Base-by-base conservation (phyloP, 2,329 filamentous ascomycete genomes). In the Orbilia javanica region DNA sequence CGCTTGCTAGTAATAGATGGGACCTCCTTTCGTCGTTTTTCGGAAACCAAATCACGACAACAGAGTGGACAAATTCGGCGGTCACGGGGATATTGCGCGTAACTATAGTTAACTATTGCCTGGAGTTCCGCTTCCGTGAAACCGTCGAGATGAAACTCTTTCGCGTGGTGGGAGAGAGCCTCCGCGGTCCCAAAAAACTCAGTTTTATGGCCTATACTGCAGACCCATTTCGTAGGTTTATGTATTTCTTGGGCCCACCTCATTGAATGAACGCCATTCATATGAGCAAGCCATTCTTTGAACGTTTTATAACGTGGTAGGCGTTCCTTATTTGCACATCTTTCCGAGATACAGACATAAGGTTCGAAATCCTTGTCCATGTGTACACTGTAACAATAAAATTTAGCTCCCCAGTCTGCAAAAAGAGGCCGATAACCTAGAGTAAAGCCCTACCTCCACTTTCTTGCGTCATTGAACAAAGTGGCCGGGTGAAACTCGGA, bases 301-400 rank as follows among this genome's bases (percentile, higher is more conserved):
- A 62, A 62, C 15, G 3, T 62, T n/a, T 15, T 1, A 20, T 42
- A 62, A 13, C 31, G 15, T 10, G 55, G 55, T 20, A 62, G 18
- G 8, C 8, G 42, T 5, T 27, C 15, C 8, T 44, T 27, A 44
- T 44, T 29, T 34, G 44, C 44, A 62, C 55, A 62, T 15, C 2
- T 62, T 18, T 62, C 55, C 7, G 55, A 62, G 29, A 62, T 42
- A 22, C 55, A 62, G 15, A 62, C 55, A n/a, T 62, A 62, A 44
- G 55, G 55, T 18, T 42, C 20, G 27, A 62, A 62, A 25, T 62
- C 55, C 18, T 62, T 62, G 44, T 62, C 39, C 11, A 62, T 25
- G 22, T 62, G 55, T 62, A 27, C 3, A 18, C 1, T 2, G 15
- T 31, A 10, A 7, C 20, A 42, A n/a, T 13, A 3, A n/a, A 13